phyloP scores from a whole-genome alignment of 352 stramenopile species.

The Pythium dissotocum region DNA sequence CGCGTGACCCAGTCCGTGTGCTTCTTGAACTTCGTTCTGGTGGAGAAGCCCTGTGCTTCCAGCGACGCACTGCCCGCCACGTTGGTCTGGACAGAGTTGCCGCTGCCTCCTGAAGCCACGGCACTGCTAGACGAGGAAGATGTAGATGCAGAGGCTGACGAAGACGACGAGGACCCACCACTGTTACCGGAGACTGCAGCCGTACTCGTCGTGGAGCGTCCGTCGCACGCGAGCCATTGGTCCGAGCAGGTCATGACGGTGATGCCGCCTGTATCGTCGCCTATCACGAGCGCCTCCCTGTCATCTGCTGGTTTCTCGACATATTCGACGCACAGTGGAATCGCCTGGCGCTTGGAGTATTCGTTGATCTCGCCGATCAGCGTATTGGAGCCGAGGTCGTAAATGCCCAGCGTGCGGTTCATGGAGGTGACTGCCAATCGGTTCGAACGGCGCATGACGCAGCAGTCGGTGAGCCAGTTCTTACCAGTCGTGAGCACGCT shows the following conservation, averaged over 20 bases:
- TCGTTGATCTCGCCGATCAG: slow-evolving; percentile 74
- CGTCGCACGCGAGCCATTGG: slow-evolving; percentile 70
- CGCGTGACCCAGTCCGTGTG: slow-evolving; percentile 85
- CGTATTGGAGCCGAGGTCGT: slow-evolving; percentile 68
- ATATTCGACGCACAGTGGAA: slow-evolving; percentile 80
- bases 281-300: slow-evolving; percentile 71
- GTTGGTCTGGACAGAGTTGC: slow-evolving; percentile 29
- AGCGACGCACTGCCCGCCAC: slow-evolving; percentile 47
- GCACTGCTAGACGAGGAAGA: background rate
- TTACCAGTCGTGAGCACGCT: slow-evolving; percentile 60
- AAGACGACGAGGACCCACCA: slow-evolving; percentile 9
- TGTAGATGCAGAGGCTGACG: background rate
- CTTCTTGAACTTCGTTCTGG: slow-evolving; percentile 76
- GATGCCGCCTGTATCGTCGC: slow-evolving; percentile 74
- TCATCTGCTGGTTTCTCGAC: slow-evolving; percentile 74
- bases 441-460: slow-evolving; percentile 81
- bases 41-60: slow-evolving; percentile 64
- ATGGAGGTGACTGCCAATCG: slow-evolving; percentile 78
- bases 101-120: background rate
- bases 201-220: slow-evolving; percentile 41
- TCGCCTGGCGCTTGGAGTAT: slow-evolving; percentile 77
- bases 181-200: slow-evolving; percentile 7
- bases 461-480: slow-evolving; percentile 81
- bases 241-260: slow-evolving; percentile 73
- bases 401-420: slow-evolving; percentile 75